Evolutionary conservation across 108 stramenopile species (phyloP), one percentile per base, ranked within the genome.

Genomic region (Cyclostephanos invisitatus): DNA sequence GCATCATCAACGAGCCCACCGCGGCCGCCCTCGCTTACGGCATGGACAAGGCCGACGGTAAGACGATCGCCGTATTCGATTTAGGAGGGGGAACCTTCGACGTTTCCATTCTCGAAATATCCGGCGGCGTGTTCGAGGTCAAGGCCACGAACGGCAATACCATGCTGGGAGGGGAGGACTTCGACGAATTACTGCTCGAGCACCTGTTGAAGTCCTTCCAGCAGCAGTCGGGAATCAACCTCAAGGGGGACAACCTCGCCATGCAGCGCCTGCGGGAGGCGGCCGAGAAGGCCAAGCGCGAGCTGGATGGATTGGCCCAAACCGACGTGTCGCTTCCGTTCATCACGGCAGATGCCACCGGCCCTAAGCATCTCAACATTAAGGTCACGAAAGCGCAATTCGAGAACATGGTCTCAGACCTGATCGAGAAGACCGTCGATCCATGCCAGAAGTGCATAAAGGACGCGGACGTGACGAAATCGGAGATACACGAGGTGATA

Each of bases 141-240:
- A 99, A 99, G 88, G 93, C 97, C 7, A 99, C 99, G 72, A 99
- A 99, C 78, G 99, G 99, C 36, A 98, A 99, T 83, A 99, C 99
- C 80, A 89, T 99, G 95, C 86, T 99, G 46, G 99, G 99, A 24
- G 99, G 99, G 64, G 99, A 99, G 87, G 99, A 99, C 86, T 99
- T 99, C 78, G 99, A 99, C 77, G 98, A 99, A 82, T 79, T 80
- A 62, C 77, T 99, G 18, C 82, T 99, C 77, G 88, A 88, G 70
- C 85, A 97, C 78, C 84, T 98, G 72, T 64, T 98, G 66, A 74
- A 74, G 51, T 84, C 96, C 56, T 99, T 99, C 88, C 96, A 98
- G 77, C 92, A 98, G 84, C 97, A 99, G 12, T 85, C 85, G 38
- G 99, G 98, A 58, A 90, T 99, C 57, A 95, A 97, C 75, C 82